Conservation (phyloP, 2,329 filamentous ascomycete species). For the Ophiosphaerella korrae region DNA sequence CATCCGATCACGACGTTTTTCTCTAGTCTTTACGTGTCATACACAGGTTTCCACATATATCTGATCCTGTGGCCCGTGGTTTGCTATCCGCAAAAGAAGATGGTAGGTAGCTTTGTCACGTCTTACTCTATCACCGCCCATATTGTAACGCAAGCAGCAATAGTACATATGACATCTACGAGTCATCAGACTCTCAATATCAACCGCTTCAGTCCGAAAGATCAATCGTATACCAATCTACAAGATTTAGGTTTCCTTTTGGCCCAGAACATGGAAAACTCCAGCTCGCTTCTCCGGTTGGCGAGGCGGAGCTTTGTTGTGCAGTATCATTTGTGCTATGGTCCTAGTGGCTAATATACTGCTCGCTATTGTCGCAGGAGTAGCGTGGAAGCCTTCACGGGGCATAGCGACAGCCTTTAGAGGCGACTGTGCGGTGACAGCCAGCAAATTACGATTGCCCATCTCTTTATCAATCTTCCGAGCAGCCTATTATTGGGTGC, state of each 20-base stretch:
- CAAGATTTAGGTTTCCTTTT: not conserved
- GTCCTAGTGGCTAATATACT: conserved; percentile 9
- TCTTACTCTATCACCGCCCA: no score
- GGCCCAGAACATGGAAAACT: not conserved
- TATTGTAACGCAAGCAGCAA: no score
- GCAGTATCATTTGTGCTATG: not conserved
- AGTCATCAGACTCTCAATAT: no score
- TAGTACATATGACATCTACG: no score
- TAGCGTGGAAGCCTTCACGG: conserved; percentile 4
- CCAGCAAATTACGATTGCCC: conserved; percentile 19
- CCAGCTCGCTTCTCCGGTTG: conserved; percentile 1
- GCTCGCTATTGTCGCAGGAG: conserved; percentile 5
- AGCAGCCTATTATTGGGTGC: conserved; percentile 53
- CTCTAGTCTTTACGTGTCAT: no score
- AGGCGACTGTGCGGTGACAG: conserved; percentile 21
- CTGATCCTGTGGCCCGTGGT: no score
- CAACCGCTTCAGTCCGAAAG: not conserved
- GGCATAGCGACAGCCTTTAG: conserved; percentile 17
- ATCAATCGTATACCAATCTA: not conserved
- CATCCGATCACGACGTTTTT: no score
- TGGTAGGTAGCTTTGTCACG: no score
- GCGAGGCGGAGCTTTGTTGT: not conserved
- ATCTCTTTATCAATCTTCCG: conserved; percentile 57
- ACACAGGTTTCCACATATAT: no score
- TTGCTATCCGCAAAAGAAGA: no score